Conservation (phyloP, 148 eudicot genomes). For the Nepenthes gracilis region DNA sequence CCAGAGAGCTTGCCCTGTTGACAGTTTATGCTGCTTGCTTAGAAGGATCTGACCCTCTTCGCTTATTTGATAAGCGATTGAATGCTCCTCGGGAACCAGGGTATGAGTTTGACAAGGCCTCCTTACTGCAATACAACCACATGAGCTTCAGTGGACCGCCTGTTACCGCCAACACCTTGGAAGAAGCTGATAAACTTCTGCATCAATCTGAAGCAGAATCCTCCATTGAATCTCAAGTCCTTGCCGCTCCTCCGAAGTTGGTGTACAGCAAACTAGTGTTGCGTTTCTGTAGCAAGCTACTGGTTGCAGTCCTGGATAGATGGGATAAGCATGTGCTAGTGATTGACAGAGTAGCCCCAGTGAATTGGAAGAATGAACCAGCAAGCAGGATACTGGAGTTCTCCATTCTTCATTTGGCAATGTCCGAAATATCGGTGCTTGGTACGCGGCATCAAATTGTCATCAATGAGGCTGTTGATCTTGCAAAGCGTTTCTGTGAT, state of each 20-base stretch:
- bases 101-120: slow-evolving; percentile 50
- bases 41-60: slow-evolving; percentile 77
- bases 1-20: slow-evolving; percentile 80
- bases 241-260: slow-evolving; percentile 86
- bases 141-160: slow-evolving; percentile 86
- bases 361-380: slow-evolving; percentile 68
- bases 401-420: slow-evolving; percentile 78
- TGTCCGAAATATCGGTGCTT: slow-evolving; percentile 70
- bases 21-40: slow-evolving; percentile 69
- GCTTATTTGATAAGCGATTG: slow-evolving; percentile 70
- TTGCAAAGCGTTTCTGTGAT: slow-evolving; percentile 86
- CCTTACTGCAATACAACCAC: slow-evolving; percentile 51
- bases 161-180: slow-evolving; percentile 34
- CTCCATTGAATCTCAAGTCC: slow-evolving; percentile 53
- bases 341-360: slow-evolving; percentile 62
- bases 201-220: slow-evolving; percentile 41
- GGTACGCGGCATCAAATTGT: slow-evolving; percentile 79
- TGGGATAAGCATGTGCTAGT: slow-evolving; percentile 69
- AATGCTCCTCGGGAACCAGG: slow-evolving; percentile 55
- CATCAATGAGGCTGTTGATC: slow-evolving; percentile 94
- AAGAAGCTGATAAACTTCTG: slow-evolving; percentile 61
- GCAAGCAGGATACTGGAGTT: slow-evolving; percentile 78
- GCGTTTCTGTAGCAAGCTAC: slow-evolving; percentile 67
- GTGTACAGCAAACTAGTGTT: slow-evolving; percentile 81
- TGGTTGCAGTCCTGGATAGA: slow-evolving; percentile 54